Conservation (phyloP, 1,284 basidiomycete genomes). For the Cryptococcus deneoformans region DNA sequence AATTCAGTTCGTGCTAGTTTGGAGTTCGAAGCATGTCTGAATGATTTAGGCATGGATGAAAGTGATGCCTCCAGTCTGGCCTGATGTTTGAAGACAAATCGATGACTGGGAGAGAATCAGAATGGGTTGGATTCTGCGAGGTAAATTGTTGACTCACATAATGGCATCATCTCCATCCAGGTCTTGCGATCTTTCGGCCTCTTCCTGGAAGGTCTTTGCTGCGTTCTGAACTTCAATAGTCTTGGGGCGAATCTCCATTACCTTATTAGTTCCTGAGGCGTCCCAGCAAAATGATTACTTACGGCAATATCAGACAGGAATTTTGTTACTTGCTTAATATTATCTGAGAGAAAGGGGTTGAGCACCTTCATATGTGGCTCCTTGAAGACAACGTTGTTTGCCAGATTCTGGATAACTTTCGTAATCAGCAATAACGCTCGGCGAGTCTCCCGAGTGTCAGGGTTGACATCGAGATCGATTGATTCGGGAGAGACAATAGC, state of each 20-base stretch:
- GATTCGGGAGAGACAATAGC: slow-evolving; percentile 81
- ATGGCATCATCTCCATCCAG: slow-evolving; percentile 36
- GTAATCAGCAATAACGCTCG: slow-evolving; percentile 80
- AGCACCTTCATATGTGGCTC: slow-evolving; percentile 72
- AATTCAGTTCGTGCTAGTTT: slow-evolving; percentile 50
- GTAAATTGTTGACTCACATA: slow-evolving; percentile 21
- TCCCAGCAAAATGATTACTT: slow-evolving; percentile 30
- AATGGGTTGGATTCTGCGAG: background rate
- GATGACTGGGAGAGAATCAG: slow-evolving; percentile 24
- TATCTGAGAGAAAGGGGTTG: slow-evolving; percentile 71
- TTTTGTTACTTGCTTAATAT: slow-evolving; percentile 74
- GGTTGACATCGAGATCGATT: slow-evolving; percentile 75
- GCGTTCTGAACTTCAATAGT: slow-evolving; percentile 34
- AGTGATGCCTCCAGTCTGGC: slow-evolving; percentile 29
- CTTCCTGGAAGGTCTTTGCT: slow-evolving; percentile 33
- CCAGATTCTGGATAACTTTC: slow-evolving; percentile 87
- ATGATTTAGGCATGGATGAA: slow-evolving; percentile 28
- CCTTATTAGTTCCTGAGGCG: background rate
- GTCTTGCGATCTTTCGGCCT: slow-evolving; percentile 34
- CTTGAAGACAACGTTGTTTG: slow-evolving; percentile 90
- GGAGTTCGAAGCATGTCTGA: slow-evolving; percentile 16
- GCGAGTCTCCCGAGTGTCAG: slow-evolving; percentile 60
- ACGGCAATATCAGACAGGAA: slow-evolving; percentile 80
- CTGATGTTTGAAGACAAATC: slow-evolving; percentile 37
- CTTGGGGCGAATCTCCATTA: slow-evolving; percentile 28